A percentile compares a stretch with the other conserved stretches of the same genome.
These are phyloP conservation scores for Schrenkiella parvula DNA, from an alignment of 345 rosid species.

Conservation along the genomic window DNA sequence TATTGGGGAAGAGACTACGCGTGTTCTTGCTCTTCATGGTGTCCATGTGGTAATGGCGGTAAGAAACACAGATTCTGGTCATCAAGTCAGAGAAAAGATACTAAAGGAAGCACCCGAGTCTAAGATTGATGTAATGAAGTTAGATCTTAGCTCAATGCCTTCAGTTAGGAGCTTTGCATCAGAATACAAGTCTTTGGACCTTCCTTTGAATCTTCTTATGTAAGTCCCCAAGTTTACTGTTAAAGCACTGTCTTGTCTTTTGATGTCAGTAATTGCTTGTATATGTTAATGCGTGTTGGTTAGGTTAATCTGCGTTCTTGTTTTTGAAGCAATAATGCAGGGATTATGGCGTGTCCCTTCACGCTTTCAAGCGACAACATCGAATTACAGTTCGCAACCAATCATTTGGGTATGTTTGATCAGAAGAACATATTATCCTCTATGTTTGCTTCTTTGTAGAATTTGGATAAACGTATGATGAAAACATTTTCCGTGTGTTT, in stretches of 20 bases:
- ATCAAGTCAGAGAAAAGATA: conserved; percentile 52
- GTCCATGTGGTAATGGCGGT: conserved; percentile 67
- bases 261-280: not conserved
- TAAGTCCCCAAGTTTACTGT: conserved; percentile 12
- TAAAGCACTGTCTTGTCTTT: not conserved
- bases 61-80: conserved; percentile 56
- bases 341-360: conserved; percentile 56
- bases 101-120: conserved; percentile 51
- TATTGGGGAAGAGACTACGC: conserved; percentile 62
- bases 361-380: conserved; percentile 48
- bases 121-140: conserved; percentile 64
- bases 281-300: not conserved
- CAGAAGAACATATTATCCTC: not conserved
- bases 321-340: conserved; percentile 60
- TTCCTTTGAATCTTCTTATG: conserved; percentile 50
- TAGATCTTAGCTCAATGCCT: conserved; percentile 71
- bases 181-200: conserved; percentile 36
- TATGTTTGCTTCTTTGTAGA: not conserved
- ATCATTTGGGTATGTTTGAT: conserved; percentile 48
- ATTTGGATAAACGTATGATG: not conserved
- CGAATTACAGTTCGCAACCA: conserved; percentile 57
- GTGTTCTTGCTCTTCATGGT: conserved; percentile 79
- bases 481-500: not conserved
- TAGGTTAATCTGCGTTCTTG: not conserved
- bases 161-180: conserved; percentile 58